Evolutionary conservation across 495 filamentous ascomycete genomes (phyloP).

Genomic region (Aspergillus sclerotiicarbonarius): DNA sequence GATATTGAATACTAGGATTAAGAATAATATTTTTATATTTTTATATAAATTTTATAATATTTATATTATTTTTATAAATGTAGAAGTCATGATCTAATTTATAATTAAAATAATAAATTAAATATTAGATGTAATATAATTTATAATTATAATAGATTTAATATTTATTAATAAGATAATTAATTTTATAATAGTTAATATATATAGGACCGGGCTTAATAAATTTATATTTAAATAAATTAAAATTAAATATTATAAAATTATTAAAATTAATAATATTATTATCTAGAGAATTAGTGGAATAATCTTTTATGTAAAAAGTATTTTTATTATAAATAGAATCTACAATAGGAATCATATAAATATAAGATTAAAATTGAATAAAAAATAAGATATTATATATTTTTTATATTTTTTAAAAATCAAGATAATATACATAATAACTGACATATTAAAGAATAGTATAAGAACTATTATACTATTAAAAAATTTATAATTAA

Average conservation of each 20-base stretch:
- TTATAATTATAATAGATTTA: neutral
- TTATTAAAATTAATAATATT: neutral
- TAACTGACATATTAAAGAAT: neutral
- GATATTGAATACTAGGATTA: no score
- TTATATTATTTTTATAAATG: neutral
- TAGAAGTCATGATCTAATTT: neutral
- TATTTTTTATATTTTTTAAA: neutral
- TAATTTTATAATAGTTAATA: neutral
- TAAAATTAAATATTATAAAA: neutral
- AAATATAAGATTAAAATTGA: neutral
- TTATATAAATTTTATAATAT: neutral
- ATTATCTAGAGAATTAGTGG: neutral
- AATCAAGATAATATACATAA: neutral
- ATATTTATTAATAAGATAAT: neutral
- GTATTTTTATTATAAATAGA: neutral
- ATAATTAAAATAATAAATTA: neutral
- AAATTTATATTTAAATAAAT: no score
- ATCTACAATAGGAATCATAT: neutral
- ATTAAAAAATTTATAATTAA: neutral
- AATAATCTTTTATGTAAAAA: no score
- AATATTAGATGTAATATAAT: neutral
- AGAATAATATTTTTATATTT: no score
- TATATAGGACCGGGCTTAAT: no score
- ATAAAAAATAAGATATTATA: neutral
- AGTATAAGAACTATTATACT: neutral